Conservation (phyloP, 305 asterid species). For the Fraxinus baroniana region DNA sequence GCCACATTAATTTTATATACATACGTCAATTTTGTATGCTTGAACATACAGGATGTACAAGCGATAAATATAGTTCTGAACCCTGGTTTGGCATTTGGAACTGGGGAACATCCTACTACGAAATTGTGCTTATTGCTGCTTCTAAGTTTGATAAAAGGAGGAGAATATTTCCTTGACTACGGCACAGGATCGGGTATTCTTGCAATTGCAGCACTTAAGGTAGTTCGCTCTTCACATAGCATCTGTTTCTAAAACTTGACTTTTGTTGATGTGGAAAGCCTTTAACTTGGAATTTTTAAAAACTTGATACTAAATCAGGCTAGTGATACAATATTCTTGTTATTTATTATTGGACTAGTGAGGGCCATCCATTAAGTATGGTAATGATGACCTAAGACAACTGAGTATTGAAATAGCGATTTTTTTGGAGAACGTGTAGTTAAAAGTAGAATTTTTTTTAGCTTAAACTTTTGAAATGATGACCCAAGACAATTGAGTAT, state of each 20-base stretch:
- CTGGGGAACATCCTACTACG: conserved; percentile 94
- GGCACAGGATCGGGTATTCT: conserved; percentile 96
- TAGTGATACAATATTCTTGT: neutral
- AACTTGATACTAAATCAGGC: neutral
- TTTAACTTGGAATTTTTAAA: neutral
- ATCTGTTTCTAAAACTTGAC: neutral
- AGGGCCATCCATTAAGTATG: neutral
- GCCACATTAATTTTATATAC: neutral
- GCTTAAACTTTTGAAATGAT: neutral
- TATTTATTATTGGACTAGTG: neutral
- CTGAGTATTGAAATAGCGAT: neutral
- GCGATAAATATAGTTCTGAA: conserved; percentile 75
- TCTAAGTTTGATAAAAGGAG: conserved; percentile 64
- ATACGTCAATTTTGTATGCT: conserved; percentile 9
- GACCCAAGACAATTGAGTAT: neutral
- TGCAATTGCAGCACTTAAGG: conserved; percentile 90
- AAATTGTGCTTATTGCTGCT: conserved; percentile 75
- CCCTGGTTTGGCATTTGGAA: conserved; percentile 97
- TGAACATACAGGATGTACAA: conserved; percentile 53
- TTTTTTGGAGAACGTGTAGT: neutral
- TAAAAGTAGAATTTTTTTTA: neutral
- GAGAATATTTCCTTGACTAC: conserved; percentile 79
- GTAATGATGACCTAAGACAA: neutral
- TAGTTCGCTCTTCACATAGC: conserved; percentile 21
- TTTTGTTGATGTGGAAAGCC: neutral